phyloP scores from a whole-genome alignment of 306 rosid genomes.

The Cucurbita pepo region DNA sequence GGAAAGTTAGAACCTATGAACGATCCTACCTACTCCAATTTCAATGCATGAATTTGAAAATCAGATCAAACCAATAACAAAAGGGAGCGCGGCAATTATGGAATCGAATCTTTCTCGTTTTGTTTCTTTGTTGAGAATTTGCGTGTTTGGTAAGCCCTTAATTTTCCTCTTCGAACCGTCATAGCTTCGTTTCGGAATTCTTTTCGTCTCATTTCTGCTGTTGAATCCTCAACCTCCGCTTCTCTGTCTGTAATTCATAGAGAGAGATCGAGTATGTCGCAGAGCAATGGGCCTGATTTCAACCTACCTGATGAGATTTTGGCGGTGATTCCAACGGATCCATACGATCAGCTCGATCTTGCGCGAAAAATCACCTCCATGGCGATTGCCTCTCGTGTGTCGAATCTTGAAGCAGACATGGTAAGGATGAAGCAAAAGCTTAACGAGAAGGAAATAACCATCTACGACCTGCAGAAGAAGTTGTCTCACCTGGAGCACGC shows the following conservation, averaged over 20 bases:
- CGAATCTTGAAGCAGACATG: conserved; percentile 55
- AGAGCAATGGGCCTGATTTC: conserved; percentile 33
- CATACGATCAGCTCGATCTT: conserved; percentile 83
- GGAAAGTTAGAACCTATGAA: not conserved
- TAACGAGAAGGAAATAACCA: conserved; percentile 38
- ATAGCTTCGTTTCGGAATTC: not conserved
- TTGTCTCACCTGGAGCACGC: conserved; percentile 31
- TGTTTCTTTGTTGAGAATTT: not conserved
- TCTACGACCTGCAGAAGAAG: conserved; percentile 41
- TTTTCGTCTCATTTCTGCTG: not conserved
- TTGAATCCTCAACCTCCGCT: not conserved
- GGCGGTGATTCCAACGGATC: conserved; percentile 67
- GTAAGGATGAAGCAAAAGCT: conserved; percentile 40
- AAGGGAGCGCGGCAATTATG: not conserved
- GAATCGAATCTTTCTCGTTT: not conserved
- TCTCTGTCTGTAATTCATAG: not conserved
- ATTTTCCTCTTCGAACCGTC: not conserved
- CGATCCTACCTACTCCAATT: not conserved
- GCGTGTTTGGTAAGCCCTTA: not conserved
- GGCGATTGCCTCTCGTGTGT: conserved; percentile 81
- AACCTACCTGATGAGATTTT: conserved; percentile 53
- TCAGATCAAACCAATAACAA: not conserved
- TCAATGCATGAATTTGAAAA: not conserved
- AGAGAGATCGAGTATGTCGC: conserved; percentile 19
- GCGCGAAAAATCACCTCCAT: conserved; percentile 86